These are phyloP conservation scores for Kokia cookei DNA, from an alignment of 441 rosid species.

Conservation along the genomic window DNA sequence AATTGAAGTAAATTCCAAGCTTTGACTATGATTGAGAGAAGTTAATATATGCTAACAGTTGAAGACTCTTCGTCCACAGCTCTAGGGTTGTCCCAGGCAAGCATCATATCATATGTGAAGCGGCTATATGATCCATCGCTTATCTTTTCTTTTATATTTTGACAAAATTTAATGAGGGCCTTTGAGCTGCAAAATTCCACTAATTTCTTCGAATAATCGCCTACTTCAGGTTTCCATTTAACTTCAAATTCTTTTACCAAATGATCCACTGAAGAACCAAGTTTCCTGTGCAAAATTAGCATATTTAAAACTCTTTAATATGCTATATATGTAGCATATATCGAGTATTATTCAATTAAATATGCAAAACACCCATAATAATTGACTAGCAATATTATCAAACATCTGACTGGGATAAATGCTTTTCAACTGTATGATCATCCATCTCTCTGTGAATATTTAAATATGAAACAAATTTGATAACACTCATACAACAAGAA, in stretches of 20 bases:
- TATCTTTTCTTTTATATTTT: constrained; percentile 48
- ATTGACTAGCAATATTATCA: neutral
- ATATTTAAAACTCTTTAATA: neutral
- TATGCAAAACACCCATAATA: neutral
- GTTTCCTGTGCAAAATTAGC: constrained; percentile 34
- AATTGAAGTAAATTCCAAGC: neutral
- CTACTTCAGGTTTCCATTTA: constrained; percentile 45
- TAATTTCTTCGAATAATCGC: constrained; percentile 56
- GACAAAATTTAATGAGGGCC: constrained; percentile 36
- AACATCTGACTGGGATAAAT: neutral
- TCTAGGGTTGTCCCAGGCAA: constrained; percentile 80
- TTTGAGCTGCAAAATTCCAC: constrained; percentile 70
- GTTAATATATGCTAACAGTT: constrained; percentile 16
- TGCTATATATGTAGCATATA: neutral
- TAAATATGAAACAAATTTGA: too few relatives aligned
- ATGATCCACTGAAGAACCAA: constrained; percentile 32
- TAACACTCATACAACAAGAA: too few relatives aligned
- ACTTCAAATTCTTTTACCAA: constrained; percentile 53
- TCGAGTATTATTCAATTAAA: neutral
- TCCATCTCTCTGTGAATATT: neutral
- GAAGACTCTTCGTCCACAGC: constrained; percentile 35
- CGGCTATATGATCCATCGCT: constrained; percentile 64
- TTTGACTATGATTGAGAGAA: neutral
- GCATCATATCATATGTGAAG: constrained; percentile 78
- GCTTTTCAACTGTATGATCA: neutral